A percentile compares a stretch with the other conserved stretches of the same genome.
These are phyloP conservation scores for Lactarius sp. DNA, from an alignment of 768 basidiomycete species.

Conservation along the genomic window DNA sequence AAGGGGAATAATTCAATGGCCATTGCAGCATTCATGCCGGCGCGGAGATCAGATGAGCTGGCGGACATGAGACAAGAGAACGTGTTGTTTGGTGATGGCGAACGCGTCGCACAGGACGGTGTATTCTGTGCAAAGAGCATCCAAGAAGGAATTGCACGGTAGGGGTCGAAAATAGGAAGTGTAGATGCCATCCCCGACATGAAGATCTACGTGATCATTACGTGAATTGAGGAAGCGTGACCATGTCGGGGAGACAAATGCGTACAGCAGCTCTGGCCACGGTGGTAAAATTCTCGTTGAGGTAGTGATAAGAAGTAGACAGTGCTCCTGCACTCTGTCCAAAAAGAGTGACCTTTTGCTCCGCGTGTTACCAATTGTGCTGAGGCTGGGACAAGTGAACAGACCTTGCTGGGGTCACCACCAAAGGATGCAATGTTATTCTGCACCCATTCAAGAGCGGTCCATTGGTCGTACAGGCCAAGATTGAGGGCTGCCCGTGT, in stretches of 20 bases:
- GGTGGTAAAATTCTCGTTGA: constrained; percentile 29
- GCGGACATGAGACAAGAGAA: constrained; percentile 34
- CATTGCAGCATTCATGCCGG: constrained; percentile 26
- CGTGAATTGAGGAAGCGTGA: not conserved
- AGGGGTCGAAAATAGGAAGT: constrained; percentile 31
- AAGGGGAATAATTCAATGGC: constrained; percentile 34
- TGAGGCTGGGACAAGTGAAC: not conserved
- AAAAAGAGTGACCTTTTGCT: constrained; percentile 34
- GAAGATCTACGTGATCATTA: constrained; percentile 35
- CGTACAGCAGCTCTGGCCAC: constrained; percentile 29
- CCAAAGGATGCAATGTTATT: constrained; percentile 32
- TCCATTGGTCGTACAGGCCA: constrained; percentile 42
- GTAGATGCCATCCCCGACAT: constrained; percentile 39
- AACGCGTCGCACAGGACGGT: constrained; percentile 32
- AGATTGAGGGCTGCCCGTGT: constrained; percentile 39
- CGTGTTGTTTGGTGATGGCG: constrained; percentile 29
- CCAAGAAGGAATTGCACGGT: constrained; percentile 36
- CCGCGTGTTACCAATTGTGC: not conserved
- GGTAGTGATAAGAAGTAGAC: constrained; percentile 31
- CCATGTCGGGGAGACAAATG: not conserved
- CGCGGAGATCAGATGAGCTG: constrained; percentile 21
- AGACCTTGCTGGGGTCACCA: constrained; percentile 29
- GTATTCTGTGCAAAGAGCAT: constrained; percentile 37
- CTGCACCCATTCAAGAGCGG: constrained; percentile 31
- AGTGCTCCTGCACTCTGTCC: constrained; percentile 41